Percentiles rank a stretch among this genome's conserved stretches.
Conservation (phyloP, 805 yeast species). For the Schwanniomyces vanrijiae region DNA sequence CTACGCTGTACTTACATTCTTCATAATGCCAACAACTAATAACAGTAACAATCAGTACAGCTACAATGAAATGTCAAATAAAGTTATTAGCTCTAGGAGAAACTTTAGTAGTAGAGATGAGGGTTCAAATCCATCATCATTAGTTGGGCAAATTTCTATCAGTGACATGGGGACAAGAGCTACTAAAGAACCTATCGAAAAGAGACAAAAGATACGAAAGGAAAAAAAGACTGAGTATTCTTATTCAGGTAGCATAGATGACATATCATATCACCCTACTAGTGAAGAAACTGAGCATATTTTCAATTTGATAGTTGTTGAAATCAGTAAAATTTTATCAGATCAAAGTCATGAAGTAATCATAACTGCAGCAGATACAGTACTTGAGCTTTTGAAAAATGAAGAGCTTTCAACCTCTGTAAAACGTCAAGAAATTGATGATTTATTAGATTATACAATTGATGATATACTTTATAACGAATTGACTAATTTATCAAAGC, state of each 20-base stretch:
- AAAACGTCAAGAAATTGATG: slow-evolving; percentile 52
- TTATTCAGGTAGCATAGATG: slow-evolving; percentile 34
- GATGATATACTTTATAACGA: slow-evolving; percentile 47
- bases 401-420: slow-evolving; percentile 41
- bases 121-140: slow-evolving; percentile 65
- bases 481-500: slow-evolving; percentile 42
- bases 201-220: slow-evolving; percentile 4
- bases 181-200: slow-evolving; percentile 15
- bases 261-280: slow-evolving; percentile 62
- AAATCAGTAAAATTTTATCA: slow-evolving; percentile 58
- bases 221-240: slow-evolving; percentile 2
- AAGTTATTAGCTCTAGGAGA: slow-evolving; percentile 53
- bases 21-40: slow-evolving; percentile 5
- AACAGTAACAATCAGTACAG: slow-evolving; percentile 38
- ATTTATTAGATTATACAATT: slow-evolving; percentile 41
- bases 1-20: neutral
- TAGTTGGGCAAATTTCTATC: slow-evolving; percentile 65
- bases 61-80: slow-evolving; percentile 75
- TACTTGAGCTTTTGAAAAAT: slow-evolving; percentile 54
- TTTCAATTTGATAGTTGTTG: slow-evolving; percentile 58
- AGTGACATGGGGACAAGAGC: slow-evolving; percentile 68
- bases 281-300: slow-evolving; percentile 48
- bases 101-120: slow-evolving; percentile 40
- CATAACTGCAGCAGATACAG: slow-evolving; percentile 67
- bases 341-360: slow-evolving; percentile 79